phyloP scores from a whole-genome alignment of 2,329 filamentous ascomycete species.

The Diaporthe velutina region DNA sequence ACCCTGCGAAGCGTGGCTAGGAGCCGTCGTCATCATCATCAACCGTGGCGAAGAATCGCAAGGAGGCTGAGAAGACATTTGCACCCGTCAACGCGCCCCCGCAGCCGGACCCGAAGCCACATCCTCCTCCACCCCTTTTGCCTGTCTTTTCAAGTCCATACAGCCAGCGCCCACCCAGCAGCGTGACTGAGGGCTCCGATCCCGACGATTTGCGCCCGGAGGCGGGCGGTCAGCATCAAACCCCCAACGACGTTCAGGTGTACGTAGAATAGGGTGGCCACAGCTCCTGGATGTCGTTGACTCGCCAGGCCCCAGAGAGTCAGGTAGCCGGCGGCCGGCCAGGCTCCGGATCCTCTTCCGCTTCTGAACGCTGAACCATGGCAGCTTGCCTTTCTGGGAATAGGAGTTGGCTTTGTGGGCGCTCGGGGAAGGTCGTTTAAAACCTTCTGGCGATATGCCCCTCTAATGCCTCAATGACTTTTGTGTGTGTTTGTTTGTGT shows the following conservation, averaged over 20 bases:
- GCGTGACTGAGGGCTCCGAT: not conserved
- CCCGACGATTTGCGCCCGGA: no score
- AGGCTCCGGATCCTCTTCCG: not conserved
- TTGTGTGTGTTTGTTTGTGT: slow-evolving; percentile 7
- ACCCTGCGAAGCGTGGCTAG: slow-evolving; percentile 54
- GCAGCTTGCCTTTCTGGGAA: not conserved
- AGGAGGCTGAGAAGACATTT: not conserved
- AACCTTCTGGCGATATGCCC: not conserved
- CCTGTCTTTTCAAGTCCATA: slow-evolving; percentile 19
- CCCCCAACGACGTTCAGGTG: no score
- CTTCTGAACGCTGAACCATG: not conserved
- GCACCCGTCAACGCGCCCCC: not conserved
- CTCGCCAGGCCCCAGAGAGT: not conserved
- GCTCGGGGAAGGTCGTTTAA: not conserved
- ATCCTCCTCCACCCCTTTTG: not conserved
- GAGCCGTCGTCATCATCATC: not conserved
- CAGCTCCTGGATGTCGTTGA: not conserved
- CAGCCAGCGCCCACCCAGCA: not conserved
- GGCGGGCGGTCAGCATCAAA: not conserved
- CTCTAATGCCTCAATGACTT: slow-evolving; percentile 16
- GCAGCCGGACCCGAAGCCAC: not conserved
- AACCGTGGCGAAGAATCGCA: slow-evolving; percentile 10
- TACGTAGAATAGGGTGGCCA: no score
- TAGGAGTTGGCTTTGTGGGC: not conserved
- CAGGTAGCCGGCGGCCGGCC: no score